phyloP scores from a whole-genome alignment of 2,329 filamentous ascomycete genomes.

The Botrytis tulipae region DNA sequence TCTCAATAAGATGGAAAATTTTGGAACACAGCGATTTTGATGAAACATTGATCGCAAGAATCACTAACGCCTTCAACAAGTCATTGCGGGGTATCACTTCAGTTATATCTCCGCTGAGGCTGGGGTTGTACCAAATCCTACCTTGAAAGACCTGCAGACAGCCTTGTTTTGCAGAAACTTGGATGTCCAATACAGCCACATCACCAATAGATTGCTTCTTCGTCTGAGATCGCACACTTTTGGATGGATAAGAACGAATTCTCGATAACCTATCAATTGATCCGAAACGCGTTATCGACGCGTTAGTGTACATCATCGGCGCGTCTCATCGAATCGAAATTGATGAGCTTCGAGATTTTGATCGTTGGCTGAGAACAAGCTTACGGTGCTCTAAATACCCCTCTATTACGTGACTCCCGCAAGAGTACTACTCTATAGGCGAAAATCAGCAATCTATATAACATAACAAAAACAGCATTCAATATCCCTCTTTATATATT shows the following conservation, averaged over 20 bases:
- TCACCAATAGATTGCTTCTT: neutral
- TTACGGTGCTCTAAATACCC: neutral
- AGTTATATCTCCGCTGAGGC: neutral
- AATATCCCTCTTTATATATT: neutral
- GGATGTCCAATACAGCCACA: neutral
- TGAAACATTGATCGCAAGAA: neutral
- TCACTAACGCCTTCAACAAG: no score
- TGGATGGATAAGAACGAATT: no score
- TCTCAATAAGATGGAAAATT: neutral
- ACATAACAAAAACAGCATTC: neutral
- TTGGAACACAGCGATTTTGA: neutral
- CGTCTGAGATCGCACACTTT: neutral
- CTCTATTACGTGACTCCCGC: neutral
- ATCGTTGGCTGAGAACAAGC: neutral
- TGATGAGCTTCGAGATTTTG: neutral
- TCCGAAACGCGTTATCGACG: neutral
- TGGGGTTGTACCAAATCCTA: neutral
- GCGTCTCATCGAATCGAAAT: neutral
- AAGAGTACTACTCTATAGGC: neutral
- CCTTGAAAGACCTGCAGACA: neutral
- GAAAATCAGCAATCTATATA: neutral
- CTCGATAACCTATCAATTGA: neutral
- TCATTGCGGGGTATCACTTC: neutral
- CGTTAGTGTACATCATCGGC: neutral
- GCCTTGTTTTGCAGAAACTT: neutral